Conservation (phyloP, 176 grass and related monocot genomes). For the Sorghum bicolor region Sorghum_bicolor_NCBIv3 NC_012870.2:69218501-69219000, state of each 20-base stretch:
- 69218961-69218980: too few relatives aligned
- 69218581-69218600: background rate
- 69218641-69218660: slow-evolving; percentile 90
- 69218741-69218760: background rate
- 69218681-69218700: slow-evolving; percentile 88
- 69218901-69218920: background rate
- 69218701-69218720: slow-evolving; percentile 89
- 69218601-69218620: slow-evolving; percentile 63
- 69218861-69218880: background rate
- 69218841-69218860: background rate
- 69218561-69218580: slow-evolving; percentile 43
- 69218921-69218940: background rate
- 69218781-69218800: background rate
- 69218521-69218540: slow-evolving; percentile 33
- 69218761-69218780: background rate
- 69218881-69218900: background rate
- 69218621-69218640: slow-evolving; percentile 78
- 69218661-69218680: slow-evolving; percentile 77
- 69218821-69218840: background rate
- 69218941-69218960: background rate
- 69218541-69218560: slow-evolving; percentile 22
- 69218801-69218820: background rate
- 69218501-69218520: slow-evolving; percentile 45
- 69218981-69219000: background rate
- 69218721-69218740: slow-evolving; percentile 39